phyloP scores from a whole-genome alignment of 2,329 filamentous ascomycete species.

The Fusarium sulawesiense region DNA sequence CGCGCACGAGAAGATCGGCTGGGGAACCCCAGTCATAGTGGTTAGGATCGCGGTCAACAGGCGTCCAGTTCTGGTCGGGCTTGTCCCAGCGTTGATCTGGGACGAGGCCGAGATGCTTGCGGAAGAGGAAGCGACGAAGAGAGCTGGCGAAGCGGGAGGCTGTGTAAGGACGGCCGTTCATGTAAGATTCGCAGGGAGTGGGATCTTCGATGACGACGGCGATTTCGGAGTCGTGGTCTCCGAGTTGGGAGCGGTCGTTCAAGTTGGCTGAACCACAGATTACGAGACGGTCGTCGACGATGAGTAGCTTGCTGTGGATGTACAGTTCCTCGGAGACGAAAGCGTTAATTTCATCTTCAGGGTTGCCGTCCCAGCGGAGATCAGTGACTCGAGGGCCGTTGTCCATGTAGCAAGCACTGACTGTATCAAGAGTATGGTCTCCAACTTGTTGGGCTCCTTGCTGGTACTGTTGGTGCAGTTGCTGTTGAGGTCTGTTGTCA shows the following conservation, averaged over 20 bases:
- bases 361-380: slow-evolving; percentile 65
- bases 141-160: slow-evolving; percentile 82
- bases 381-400: slow-evolving; percentile 74
- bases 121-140: slow-evolving; percentile 86
- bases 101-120: slow-evolving; percentile 89
- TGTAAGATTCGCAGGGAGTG: slow-evolving; percentile 73
- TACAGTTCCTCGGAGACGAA: slow-evolving; percentile 73
- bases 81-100: slow-evolving; percentile 76
- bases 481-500: slow-evolving; percentile 4
- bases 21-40: slow-evolving; percentile 77
- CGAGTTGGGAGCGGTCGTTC: slow-evolving; percentile 78
- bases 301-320: slow-evolving; percentile 76
- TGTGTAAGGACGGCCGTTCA: slow-evolving; percentile 78
- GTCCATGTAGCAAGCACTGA: slow-evolving; percentile 86
- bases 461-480: slow-evolving; percentile 72
- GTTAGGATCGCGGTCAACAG: slow-evolving; percentile 77
- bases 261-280: slow-evolving; percentile 79
- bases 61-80: slow-evolving; percentile 80
- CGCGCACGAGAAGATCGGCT: slow-evolving; percentile 75
- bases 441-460: slow-evolving; percentile 68
- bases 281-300: slow-evolving; percentile 83
- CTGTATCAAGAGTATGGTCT: slow-evolving; percentile 75
- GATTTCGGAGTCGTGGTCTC: slow-evolving; percentile 87
- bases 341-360: slow-evolving; percentile 67
- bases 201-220: slow-evolving; percentile 89